These are phyloP conservation scores for Myxozyma neglecta DNA, from an alignment of 805 yeast species.

Conservation along the genomic window DNA sequence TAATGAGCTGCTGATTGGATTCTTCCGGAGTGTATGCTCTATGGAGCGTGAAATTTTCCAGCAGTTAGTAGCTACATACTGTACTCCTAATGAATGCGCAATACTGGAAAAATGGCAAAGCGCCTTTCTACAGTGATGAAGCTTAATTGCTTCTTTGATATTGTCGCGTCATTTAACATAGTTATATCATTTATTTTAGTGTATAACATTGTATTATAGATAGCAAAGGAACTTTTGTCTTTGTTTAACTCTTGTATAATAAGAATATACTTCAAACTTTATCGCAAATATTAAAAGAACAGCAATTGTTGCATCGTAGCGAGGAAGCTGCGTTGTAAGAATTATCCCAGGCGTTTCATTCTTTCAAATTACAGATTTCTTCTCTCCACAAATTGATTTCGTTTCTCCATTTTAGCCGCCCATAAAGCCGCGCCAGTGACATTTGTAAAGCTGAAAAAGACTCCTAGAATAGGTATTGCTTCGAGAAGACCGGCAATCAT, in stretches of 20 bases:
- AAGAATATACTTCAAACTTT: neutral
- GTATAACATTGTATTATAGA: neutral
- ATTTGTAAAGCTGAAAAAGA: slow-evolving; percentile 29
- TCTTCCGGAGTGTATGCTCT: slow-evolving; percentile 4
- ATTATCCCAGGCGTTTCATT: neutral
- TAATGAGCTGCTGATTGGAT: slow-evolving; percentile 14
- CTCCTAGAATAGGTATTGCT: slow-evolving; percentile 24
- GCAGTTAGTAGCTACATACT: slow-evolving; percentile 5
- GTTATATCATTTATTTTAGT: neutral
- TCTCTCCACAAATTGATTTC: neutral
- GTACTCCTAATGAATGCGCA: slow-evolving; percentile 9
- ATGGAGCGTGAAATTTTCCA: slow-evolving; percentile 11
- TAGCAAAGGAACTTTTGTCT: neutral
- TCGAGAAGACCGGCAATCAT: slow-evolving; percentile 25
- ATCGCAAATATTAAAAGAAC: no score
- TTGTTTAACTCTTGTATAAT: neutral
- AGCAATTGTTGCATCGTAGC: neutral
- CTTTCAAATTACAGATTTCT: neutral
- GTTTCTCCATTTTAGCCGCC: slow-evolving; percentile 27
- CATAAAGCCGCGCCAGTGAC: slow-evolving; percentile 33
- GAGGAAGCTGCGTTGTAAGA: neutral
- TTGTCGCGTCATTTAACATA: neutral
- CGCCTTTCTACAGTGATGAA: neutral
- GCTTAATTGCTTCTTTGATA: neutral
- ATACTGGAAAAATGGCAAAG: slow-evolving; percentile 15